Base-by-base conservation (phyloP, 208 protist genomes). In the Wallacemonas rigidus region DNA sequence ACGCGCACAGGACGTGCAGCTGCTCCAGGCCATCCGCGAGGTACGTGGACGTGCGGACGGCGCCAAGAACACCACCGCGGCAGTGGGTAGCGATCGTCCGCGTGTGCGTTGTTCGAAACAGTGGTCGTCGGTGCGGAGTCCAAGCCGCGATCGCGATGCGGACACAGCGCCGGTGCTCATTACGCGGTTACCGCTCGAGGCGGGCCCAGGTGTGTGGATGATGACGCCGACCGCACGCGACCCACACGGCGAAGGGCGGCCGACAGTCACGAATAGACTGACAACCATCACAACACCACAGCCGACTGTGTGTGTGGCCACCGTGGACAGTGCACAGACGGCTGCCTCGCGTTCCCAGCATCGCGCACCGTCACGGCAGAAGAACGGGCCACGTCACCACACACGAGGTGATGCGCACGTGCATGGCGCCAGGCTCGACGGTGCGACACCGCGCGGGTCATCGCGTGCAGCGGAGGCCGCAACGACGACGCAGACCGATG, bases 181-280 rank as follows among this genome's bases (percentile, higher is more conserved):
- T 54, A 88, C 71, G 17, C 87, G 87, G 40, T 44, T 92, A 44
- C 87, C 90, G 9, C 69, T 88, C 47, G 87, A 88, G 72, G 67
- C 77, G 4, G 90, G 85, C 2, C 87, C 90, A 3, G 90, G 90
- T 17, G 86, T 91, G 50, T 95, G 87, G 90, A 61, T 62, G 50
- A 71, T 58, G 55, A 26, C 38, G 6, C 50, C 51, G 35, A 47
- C 56, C 11, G 63, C 38, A 2, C 81, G 81, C 38, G 71, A 75
- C 53, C 81, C 81, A 8, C 35, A 43, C 56, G 38, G 14, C 11
- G 56, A n/a, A 8, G 26, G 26, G 26, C 7, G 26, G 36, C 5
- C 56, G 9, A 38, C 7, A n/a, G 45, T 12, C 8, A 12, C 12
- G 45, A 50, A 50, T 0, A 6, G 71, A 55, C 55, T 74, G 70